These are phyloP conservation scores for Podospora pseudopauciseta DNA, from an alignment of 495 filamentous ascomycete species.

Conservation along the genomic window DNA sequence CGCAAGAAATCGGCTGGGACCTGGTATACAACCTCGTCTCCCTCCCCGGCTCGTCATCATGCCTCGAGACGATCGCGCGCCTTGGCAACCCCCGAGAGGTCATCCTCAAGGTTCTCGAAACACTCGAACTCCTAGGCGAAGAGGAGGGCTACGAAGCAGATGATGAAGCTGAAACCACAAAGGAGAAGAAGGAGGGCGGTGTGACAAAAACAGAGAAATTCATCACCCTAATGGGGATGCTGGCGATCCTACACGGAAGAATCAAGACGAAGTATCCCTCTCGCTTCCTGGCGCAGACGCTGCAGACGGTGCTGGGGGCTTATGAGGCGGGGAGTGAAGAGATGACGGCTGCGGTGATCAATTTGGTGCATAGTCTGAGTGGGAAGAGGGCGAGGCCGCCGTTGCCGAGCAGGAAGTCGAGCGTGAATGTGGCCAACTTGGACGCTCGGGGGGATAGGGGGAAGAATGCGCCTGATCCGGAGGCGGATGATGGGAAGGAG, in stretches of 20 bases:
- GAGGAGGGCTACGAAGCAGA: constrained; percentile 36
- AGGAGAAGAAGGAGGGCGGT: constrained; percentile 13
- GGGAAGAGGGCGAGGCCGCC: constrained; percentile 64
- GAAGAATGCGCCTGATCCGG: constrained; percentile 73
- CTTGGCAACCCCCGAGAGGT: constrained; percentile 93
- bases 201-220: constrained; percentile 53
- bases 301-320: constrained; percentile 68
- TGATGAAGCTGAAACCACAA: constrained; percentile 17
- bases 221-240: constrained; percentile 71
- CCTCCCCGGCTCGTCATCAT: constrained; percentile 66
- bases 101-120: constrained; percentile 80
- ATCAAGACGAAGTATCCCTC: constrained; percentile 90
- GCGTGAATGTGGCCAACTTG: constrained; percentile 52
- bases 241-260: constrained; percentile 78
- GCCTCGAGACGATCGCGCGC: constrained; percentile 70
- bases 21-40: constrained; percentile 81
- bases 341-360: constrained; percentile 69
- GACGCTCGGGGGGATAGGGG: constrained; percentile 42
- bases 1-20: constrained; percentile 94
- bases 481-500: constrained; percentile 52
- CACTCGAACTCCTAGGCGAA: constrained; percentile 49
- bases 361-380: constrained; percentile 70
- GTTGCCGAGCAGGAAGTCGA: constrained; percentile 66
- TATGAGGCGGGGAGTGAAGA: constrained; percentile 58
- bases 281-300: constrained; percentile 84